Conservation (phyloP, 129 eudicot species). For the Flaveria brownii region DNA sequence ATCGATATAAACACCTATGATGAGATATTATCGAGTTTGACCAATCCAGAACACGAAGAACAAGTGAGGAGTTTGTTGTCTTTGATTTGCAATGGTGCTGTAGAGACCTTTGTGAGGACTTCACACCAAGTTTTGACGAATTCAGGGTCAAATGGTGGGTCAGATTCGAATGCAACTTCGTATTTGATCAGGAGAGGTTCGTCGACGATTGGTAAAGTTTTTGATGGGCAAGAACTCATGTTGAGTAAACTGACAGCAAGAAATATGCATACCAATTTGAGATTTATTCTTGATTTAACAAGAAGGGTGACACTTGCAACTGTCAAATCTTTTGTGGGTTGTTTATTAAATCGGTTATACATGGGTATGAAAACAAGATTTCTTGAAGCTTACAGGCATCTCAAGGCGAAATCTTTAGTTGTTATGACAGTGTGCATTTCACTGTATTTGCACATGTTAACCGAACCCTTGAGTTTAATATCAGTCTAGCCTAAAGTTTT, state of each 20-base stretch:
- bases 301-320: constrained; percentile 69
- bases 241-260: constrained; percentile 23
- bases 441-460: constrained; percentile 61
- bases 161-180: constrained; percentile 12
- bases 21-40: constrained; percentile 67
- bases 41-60: constrained; percentile 76
- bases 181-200: constrained; percentile 30
- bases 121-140: constrained; percentile 62
- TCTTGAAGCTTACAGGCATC: constrained; percentile 49
- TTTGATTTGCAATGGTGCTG: constrained; percentile 61
- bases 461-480: constrained; percentile 66
- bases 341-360: constrained; percentile 39
- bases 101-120: constrained; percentile 68
- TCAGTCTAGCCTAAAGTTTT: constrained; percentile 29
- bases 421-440: constrained; percentile 60
- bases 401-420: constrained; percentile 51
- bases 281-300: constrained; percentile 63
- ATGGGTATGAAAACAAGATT: constrained; percentile 50
- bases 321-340: constrained; percentile 51
- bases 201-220: constrained; percentile 30
- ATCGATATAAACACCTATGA: constrained; percentile 66
- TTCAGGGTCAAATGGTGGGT: constrained; percentile 29
- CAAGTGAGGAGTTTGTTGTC: constrained; percentile 51
- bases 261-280: constrained; percentile 45
- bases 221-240: constrained; percentile 28